These are phyloP conservation scores for Herpetomonas tarakana DNA, from an alignment of 208 protist species.

Conservation along the genomic window DNA sequence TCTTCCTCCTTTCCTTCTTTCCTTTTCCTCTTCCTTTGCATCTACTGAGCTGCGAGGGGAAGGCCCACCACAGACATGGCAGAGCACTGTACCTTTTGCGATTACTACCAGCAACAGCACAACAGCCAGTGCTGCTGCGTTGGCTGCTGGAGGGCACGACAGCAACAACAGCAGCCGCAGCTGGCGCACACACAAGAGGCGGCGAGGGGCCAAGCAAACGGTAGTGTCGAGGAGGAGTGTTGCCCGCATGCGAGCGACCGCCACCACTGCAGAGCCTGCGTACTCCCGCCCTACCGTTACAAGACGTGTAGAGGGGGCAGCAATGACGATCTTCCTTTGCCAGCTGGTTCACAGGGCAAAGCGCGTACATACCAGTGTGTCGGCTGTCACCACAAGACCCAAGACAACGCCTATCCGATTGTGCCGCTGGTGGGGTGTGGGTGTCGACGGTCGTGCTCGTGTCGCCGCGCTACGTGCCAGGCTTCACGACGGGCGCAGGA, in stretches of 20 bases:
- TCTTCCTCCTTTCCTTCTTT: no score
- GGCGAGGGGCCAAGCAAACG: no score
- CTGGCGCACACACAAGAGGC: not conserved
- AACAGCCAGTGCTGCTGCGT: conserved; percentile 17
- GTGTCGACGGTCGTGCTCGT: conserved; percentile 17
- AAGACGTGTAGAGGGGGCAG: no score
- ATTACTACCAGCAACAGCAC: conserved; percentile 31
- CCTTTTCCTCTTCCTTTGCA: no score
- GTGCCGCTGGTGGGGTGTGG: no score
- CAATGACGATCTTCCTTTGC: no score
- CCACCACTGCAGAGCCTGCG: conserved; percentile 27
- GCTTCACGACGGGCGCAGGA: conserved; percentile 8
- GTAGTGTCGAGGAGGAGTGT: no score
- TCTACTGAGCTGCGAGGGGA: no score
- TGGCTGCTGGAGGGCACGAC: conserved; percentile 4
- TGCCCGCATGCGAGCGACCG: conserved; percentile 17
- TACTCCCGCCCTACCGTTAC: conserved; percentile 22
- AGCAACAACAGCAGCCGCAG: not conserved
- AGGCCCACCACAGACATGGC: no score
- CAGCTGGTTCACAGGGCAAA: not conserved
- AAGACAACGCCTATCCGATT: not conserved
- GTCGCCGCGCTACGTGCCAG: conserved; percentile 17
- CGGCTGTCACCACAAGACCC: not conserved
- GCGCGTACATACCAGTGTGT: not conserved
- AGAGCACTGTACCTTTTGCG: conserved; percentile 21